Evolutionary conservation across 2,329 filamentous ascomycete species (phyloP).

Genomic region (Xenosphaeropsis pyriputrescens): DNA sequence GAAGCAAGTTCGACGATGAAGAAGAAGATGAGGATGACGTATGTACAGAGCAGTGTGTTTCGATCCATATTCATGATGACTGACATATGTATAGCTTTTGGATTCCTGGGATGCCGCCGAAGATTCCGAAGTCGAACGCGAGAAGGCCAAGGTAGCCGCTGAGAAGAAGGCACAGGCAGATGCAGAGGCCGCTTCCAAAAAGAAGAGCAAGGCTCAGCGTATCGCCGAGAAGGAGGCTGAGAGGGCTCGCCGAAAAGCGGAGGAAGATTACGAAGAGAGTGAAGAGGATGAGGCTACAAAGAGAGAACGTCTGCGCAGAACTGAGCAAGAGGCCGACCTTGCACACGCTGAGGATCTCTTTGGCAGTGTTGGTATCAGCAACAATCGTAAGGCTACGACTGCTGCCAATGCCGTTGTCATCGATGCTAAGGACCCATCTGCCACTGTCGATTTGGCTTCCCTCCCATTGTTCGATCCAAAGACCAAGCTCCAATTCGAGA

Average conservation of each 20-base stretch:
- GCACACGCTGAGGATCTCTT: conserved; percentile 87
- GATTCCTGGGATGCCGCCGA: conserved; percentile 96
- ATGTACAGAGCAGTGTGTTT: conserved; percentile 18
- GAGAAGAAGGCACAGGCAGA: conserved; percentile 83
- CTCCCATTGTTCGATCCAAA: conserved; percentile 80
- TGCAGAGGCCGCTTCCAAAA: conserved; percentile 73
- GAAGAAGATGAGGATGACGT: conserved; percentile 72
- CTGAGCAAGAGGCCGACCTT: conserved; percentile 79
- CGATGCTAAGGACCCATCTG: conserved; percentile 58
- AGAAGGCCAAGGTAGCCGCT: conserved; percentile 79
- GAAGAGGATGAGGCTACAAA: conserved; percentile 58
- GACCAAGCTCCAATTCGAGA: conserved; percentile 75
- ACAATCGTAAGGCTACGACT: conserved; percentile 52
- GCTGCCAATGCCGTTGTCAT: conserved; percentile 51
- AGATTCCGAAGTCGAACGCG: conserved; percentile 90
- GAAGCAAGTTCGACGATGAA: conserved; percentile 78
- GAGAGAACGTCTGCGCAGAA: conserved; percentile 59
- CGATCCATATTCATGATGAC: conserved; percentile 2
- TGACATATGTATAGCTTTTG: conserved; percentile 46
- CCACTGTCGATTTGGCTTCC: conserved; percentile 65
- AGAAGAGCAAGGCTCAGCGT: conserved; percentile 79
- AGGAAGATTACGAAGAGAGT: conserved; percentile 41
- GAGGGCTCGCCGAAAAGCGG: conserved; percentile 33
- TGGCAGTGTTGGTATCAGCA: conserved; percentile 52
- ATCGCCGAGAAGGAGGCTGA: conserved; percentile 66